Evolutionary conservation across 176 grass and related monocot genomes (phyloP).

Genomic region (Aegilops sharonensis): DNA sequence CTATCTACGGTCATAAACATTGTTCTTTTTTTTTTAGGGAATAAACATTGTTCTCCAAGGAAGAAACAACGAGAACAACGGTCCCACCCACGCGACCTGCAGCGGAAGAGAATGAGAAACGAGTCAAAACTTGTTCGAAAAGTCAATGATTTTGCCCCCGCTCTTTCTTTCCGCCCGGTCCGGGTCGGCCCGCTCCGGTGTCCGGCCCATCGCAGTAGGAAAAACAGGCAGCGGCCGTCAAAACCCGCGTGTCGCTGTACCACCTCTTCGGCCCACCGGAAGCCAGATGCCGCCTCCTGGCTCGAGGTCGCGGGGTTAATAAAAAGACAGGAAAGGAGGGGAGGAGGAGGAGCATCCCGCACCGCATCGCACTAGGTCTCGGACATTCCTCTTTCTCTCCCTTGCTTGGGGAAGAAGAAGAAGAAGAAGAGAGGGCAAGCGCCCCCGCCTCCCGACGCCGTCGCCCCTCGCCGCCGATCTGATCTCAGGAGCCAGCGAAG

Average conservation of each 20-base stretch:
- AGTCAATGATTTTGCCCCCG: background rate
- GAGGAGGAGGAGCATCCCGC: background rate
- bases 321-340: background rate
- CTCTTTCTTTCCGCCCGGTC: background rate
- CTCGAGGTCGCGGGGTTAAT: background rate
- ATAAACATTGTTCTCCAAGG: too few relatives aligned
- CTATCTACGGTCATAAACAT: too few relatives aligned
- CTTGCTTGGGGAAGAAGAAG: constrained; percentile 36
- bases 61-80: too few relatives aligned
- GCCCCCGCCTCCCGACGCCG: background rate
- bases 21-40: too few relatives aligned
- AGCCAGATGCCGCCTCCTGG: background rate
- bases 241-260: background rate
- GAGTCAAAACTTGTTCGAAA: background rate
- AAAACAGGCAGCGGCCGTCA: constrained; percentile 3
- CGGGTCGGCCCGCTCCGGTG: background rate
- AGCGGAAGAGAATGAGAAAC: background rate
- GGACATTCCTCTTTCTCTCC: background rate
- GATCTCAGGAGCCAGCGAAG: background rate
- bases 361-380: constrained; percentile 23
- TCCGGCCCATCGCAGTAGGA: background rate
- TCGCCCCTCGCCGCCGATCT: background rate
- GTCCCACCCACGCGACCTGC: background rate
- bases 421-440: constrained; percentile 20
- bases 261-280: constrained; percentile 14